phyloP scores from a whole-genome alignment of 176 grass and related monocot species.

The Juncus effusus region DNA sequence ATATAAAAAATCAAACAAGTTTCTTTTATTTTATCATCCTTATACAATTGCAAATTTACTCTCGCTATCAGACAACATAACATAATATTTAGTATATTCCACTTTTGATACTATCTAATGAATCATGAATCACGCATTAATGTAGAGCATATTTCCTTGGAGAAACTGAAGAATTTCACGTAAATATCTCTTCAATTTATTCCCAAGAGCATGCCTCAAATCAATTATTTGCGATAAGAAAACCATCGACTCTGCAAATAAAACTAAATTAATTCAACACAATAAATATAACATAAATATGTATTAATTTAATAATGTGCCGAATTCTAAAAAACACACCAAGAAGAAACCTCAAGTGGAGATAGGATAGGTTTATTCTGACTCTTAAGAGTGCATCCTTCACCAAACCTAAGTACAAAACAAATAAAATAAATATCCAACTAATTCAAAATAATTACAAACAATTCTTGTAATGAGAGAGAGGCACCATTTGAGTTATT shows the following conservation, averaged over 20 bases:
- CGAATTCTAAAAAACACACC: slow-evolving; percentile 33
- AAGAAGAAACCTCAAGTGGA: slow-evolving; percentile 53
- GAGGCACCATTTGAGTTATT: slow-evolving; percentile 32
- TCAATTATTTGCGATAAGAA: slow-evolving; percentile 42
- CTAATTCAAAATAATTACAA: too few species aligned
- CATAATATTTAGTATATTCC: not conserved
- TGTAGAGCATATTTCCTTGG: not conserved
- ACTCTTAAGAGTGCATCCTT: slow-evolving; percentile 26
- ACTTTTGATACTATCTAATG: not conserved
- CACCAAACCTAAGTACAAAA: slow-evolving; percentile 43
- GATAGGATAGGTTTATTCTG: slow-evolving; percentile 51
- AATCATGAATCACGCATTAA: slow-evolving; percentile 5
- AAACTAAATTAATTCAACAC: not conserved
- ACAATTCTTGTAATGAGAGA: slow-evolving; percentile 2
- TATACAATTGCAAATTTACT: too few species aligned
- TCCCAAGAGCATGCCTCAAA: slow-evolving; percentile 24
- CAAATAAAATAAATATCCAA: not conserved
- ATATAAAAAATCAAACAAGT: too few species aligned
- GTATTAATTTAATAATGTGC: not conserved
- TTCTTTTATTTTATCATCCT: too few species aligned
- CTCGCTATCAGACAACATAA: too few species aligned
- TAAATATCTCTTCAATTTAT: slow-evolving; percentile 36
- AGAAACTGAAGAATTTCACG: slow-evolving; percentile 28
- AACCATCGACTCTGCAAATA: slow-evolving; percentile 39
- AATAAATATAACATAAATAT: slow-evolving; percentile 4